Evolutionary conservation across 257 asterid genomes (phyloP), one percentile per base, ranked within the genome.

Genomic region (Orobanche coerulescens): DNA sequence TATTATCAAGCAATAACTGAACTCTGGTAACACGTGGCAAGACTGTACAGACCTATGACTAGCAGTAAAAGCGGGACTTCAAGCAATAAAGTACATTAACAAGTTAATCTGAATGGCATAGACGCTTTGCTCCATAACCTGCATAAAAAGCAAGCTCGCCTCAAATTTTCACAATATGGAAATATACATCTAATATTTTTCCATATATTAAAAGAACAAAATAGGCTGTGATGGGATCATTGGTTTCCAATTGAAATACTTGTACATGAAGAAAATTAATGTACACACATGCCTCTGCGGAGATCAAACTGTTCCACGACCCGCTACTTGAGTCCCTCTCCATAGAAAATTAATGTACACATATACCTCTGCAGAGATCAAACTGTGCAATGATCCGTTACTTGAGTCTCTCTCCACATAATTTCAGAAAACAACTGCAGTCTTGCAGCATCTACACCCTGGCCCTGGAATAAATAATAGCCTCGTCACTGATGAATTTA

Each of bases 81-180:
- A 24, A 23, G 52, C 36, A 11, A 36, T 39, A 9, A n/a, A n/a
- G n/a, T n/a, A 10, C 10, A 19, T 43, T 19, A 46, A 46, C 16
- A 25, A 47, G 59, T 52, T 10, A 37, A 51, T 20, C 61, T 24
- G 24, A 52, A 48, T n/a, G 10, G 10, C 19, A 26, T 19, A 20
- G 46, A 28, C 47, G 58, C 36, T 48, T 62, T 33, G 36, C 58
- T 33, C 47, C 68, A 7, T 12, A 64, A 64, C 26, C 42, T 34
- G 61, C 39, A 34, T 22, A 34, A 36, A 8, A 6, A 11, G 12
- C 39, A 64, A 51, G 42, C 40, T 19, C 10, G 5, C 16, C 47
- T 39, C 55, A 53, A 14, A 18, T 42, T 18, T 43, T 4, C 26
- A 10, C 6, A 4, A 8, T 16, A 49, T 15, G 11, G 26, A n/a